These are phyloP conservation scores for Eucalyptus lansdowneana DNA, from an alignment of 345 rosid genomes.

Conservation along the genomic window DNA sequence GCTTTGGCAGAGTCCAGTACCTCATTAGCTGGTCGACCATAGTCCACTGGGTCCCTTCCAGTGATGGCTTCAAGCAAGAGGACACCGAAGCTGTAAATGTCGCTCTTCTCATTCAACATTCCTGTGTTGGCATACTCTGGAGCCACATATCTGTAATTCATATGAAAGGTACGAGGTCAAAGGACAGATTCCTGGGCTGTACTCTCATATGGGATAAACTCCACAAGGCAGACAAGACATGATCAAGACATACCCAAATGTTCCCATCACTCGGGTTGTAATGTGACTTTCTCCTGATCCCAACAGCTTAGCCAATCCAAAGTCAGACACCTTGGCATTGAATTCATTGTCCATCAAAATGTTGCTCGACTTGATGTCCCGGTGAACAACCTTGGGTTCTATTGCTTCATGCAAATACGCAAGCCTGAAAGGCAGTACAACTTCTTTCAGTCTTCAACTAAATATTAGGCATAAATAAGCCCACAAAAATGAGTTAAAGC, in stretches of 20 bases:
- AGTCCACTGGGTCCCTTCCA: slow-evolving; percentile 96
- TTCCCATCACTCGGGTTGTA: slow-evolving; percentile 96
- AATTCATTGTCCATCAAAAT: slow-evolving; percentile 80
- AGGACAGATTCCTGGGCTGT: not conserved
- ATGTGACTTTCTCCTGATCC: slow-evolving; percentile 88
- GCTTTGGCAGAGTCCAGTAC: slow-evolving; percentile 5
- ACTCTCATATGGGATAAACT: not conserved
- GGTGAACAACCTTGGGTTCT: slow-evolving; percentile 93
- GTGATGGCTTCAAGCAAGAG: slow-evolving; percentile 84
- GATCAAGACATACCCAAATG: slow-evolving; percentile 66
- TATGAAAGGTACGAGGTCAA: not conserved
- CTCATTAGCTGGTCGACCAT: slow-evolving; percentile 85
- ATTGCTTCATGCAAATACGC: slow-evolving; percentile 97
- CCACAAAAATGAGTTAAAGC: not conserved
- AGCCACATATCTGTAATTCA: slow-evolving; percentile 74
- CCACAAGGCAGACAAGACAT: not conserved
- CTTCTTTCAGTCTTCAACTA: not conserved
- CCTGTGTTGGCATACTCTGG: slow-evolving; percentile 96
- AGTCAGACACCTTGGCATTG: slow-evolving; percentile 92
- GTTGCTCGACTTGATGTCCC: slow-evolving; percentile 96
- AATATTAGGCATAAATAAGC: not conserved
- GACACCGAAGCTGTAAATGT: slow-evolving; percentile 92
- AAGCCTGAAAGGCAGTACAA: slow-evolving; percentile 40
- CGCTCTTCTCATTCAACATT: slow-evolving; percentile 92
- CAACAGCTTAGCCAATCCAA: slow-evolving; percentile 93